Base-by-base conservation (phyloP, 78 protist genomes). In the Bigelowiella natans region DNA sequence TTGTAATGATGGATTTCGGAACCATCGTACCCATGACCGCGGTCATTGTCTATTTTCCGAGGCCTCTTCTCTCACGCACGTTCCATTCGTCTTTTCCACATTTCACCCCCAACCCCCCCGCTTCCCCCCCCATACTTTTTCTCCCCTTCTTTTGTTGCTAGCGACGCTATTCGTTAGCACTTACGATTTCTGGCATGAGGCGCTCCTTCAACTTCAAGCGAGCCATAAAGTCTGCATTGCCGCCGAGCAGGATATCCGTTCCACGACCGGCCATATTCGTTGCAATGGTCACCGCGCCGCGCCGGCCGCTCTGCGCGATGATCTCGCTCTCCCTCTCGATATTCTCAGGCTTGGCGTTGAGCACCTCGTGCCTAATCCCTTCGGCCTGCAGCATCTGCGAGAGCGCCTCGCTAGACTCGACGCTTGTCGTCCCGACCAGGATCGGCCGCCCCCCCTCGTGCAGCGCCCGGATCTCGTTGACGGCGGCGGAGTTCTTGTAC, bases 251-350 rank as follows among this genome's bases (percentile, higher is more conserved):
- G 86, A 91, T 91, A 31, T 91, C 93, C 0, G 93, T 91, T 40
- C 93, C 93, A 2, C 93, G 85, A 29, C 93, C 93, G 3, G 93
- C 93, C 93, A 91, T 91, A 38, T 91, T 91, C 40, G 93, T 91
- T 37, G 93, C 38, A 51, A 91, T 91, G 34, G 93, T 91, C 51
- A 91, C 36, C 30, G 87, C 88, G n/a, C 89, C 89, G 63, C 0
- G 51, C n/a, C 93, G 90, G 29, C 91, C 91, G 31, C 88, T 51
- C 87, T 89, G 93, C 29, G 93, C 93, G 40, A 91, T 31, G 51
- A 91, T 40, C 86, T 86, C 90, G 3, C 82, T 18, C 88, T 91
- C 93, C 40, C 93, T 88, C 39, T 7, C 38, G 40, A 39, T 73
- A 38, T 0, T 0, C 90, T 91, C 88, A 11, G 93, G 88, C 82